Base-by-base conservation (phyloP, 2,329 filamentous ascomycete genomes). In the Fusarium torulosum region DNA sequence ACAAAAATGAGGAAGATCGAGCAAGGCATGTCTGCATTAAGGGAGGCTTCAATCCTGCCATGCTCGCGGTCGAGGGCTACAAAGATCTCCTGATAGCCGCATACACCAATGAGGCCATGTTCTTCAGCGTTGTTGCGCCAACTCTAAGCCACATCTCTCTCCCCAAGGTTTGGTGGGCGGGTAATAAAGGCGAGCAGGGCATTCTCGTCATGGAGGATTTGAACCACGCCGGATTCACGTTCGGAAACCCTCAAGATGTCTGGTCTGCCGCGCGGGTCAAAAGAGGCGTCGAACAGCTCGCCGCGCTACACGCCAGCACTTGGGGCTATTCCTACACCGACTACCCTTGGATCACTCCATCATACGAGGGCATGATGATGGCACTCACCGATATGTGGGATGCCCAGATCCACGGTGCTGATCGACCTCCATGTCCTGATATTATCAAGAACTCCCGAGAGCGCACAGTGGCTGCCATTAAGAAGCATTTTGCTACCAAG, bases 151-250 rank as follows among this genome's bases (percentile, higher is more conserved):
- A 56, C 2, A 47, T 61, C 0, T 52, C 46, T 0, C 41, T 59
- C 3, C 21, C 53, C 1, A 61, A 52, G 4, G 35, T 59, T 6
- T 61, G 45, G 58, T 61, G 46, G 41, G 29, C 35, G 0, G 58
- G 53, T 2, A n/a, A 11, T 2, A 19, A 6, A 4, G 8, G 46
- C 3, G 54, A 41, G 15, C 62, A 67, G 37, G 66, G 25, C 3
- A 66, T 69, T 7, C 15, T 63, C 5, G 33, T 58, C 13, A 63
- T 69, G 54, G 54, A 56, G 0, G 66, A 66, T 13, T 31, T 68
- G 8, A 58, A 49, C 3, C 15, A 41, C 8, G 2, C 29, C 2
- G 61, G 54, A 11, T 63, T 41, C 9, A 55, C 45, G 0, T 69
- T 69, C 23, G 61, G 57, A 8, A 37, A 51, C 3, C 53, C 47